Evolutionary conservation across 306 rosid species (phyloP).

Genomic region (Lotus japonicus): DNA sequence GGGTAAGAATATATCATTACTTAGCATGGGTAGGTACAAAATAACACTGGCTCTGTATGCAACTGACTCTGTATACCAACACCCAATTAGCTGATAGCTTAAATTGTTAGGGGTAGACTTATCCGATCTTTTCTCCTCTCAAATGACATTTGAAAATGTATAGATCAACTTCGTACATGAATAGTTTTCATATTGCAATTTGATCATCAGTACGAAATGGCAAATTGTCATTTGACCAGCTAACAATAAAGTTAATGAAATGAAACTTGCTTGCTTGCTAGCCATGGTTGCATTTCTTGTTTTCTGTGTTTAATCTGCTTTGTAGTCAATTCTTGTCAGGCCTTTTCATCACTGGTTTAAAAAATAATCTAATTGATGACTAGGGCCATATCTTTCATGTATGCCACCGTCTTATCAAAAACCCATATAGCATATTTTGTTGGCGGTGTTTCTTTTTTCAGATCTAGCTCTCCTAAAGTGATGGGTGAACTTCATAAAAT

Average conservation of each 20-base stretch:
- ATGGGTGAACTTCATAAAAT: too few relatives aligned
- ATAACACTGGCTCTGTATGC: background rate
- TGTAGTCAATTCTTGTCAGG: background rate
- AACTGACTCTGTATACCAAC: too few relatives aligned
- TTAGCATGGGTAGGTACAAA: background rate
- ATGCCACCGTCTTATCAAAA: too few relatives aligned
- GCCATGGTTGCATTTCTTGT: background rate
- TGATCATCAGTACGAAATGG: background rate
- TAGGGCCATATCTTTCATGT: too few relatives aligned
- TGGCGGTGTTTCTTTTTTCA: too few relatives aligned
- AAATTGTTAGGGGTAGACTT: background rate
- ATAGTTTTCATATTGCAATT: background rate
- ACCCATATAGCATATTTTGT: too few relatives aligned
- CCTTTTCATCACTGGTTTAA: too few relatives aligned
- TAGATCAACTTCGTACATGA: background rate
- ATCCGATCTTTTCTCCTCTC: background rate
- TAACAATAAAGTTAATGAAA: background rate
- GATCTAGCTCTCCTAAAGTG: too few relatives aligned
- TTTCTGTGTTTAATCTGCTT: background rate
- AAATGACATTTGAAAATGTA: too few relatives aligned
- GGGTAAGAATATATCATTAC: background rate
- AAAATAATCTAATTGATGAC: too few relatives aligned
- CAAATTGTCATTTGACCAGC: background rate
- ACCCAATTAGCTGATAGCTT: too few relatives aligned
- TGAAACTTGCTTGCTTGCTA: background rate